Conservation (phyloP, 768 basidiomycete species). For the Tricholoma furcatifolium region DNA sequence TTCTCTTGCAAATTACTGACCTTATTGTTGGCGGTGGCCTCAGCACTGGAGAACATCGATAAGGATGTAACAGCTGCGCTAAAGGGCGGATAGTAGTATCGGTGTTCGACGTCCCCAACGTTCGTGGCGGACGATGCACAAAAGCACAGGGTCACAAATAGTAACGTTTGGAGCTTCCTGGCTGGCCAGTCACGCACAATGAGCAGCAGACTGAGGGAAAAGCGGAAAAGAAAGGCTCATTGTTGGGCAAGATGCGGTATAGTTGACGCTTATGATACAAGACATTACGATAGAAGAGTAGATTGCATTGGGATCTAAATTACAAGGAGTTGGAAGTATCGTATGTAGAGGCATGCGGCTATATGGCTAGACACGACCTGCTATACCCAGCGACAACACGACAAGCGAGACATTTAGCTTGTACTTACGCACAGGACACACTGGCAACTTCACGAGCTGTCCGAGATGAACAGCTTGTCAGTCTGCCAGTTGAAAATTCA, state of each 20-base stretch:
- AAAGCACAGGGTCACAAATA: constrained; percentile 20
- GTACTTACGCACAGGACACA: too few species aligned
- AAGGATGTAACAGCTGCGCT: constrained; percentile 16
- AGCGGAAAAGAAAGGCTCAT: background rate
- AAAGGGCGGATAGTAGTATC: background rate
- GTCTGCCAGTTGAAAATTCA: too few species aligned
- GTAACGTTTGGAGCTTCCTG: constrained; percentile 17
- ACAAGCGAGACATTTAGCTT: too few species aligned
- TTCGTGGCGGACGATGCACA: constrained; percentile 10
- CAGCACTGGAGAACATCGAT: constrained; percentile 48
- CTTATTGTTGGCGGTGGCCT: constrained; percentile 46
- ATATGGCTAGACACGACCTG: too few species aligned
- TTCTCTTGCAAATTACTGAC: constrained; percentile 34
- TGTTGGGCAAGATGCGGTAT: background rate
- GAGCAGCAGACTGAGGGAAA: background rate
- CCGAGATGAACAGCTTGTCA: too few species aligned
- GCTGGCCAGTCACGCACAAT: constrained; percentile 55
- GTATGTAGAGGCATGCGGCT: too few species aligned
- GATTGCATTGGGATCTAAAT: background rate
- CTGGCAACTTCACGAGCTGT: too few species aligned
- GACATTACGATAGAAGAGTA: too few species aligned
- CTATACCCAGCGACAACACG: too few species aligned
- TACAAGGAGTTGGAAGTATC: background rate
- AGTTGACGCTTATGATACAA: too few species aligned
- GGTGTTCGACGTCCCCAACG: constrained; percentile 12